Evolutionary conservation across 805 yeast genomes (phyloP), one percentile per base, ranked within the genome.

Genomic region (Saturnispora dispora): DNA sequence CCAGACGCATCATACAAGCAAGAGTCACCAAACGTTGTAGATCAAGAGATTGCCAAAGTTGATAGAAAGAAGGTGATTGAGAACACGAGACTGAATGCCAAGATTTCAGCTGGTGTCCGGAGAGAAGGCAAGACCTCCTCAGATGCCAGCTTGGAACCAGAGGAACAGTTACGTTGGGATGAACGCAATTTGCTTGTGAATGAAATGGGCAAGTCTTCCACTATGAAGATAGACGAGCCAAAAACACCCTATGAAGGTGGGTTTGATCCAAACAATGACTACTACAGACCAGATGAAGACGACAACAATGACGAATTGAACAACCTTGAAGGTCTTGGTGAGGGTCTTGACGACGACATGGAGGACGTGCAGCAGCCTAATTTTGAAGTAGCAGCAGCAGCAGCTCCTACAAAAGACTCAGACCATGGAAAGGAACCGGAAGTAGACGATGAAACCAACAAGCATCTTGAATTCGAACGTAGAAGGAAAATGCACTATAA

Each of bases 221-320:
- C 87, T 28, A 83, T 83, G 88, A 82, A 82, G 59, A 88, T 90
- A 43, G 95, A 88, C 62, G 97, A 90, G 65, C 97, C 97, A 22
- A 90, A 90, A 71, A 90, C 97, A 1, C 97, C 97, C 5, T 90
- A 85, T 61, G 95, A 87, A 63, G 95, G 93, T 10, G 95, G 96
- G 0, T 84, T 87, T 27, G 82, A 85, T 60, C 90, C 93, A 52
- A 73, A 77, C 49, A 88, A 87, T 32, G 95, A 89, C 60, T 85
- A 85, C 62, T 88, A 88, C 58, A 74, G 76, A 48, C 79, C 77
- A 5, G 91, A 85, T 35, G 79, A 76, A 3, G 78, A 69, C 7
- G 79, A 76, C 3, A 78, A 68, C 8, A 74, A 72, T 3, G 50
- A 51, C 11, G 47, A 45, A 9, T 44, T 45, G n/a, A 82, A 47